A percentile compares a stretch with the other conserved stretches of the same genome.
phyloP scores from a whole-genome alignment of 2,329 filamentous ascomycete species.

The Xylaria sp. region DNA sequence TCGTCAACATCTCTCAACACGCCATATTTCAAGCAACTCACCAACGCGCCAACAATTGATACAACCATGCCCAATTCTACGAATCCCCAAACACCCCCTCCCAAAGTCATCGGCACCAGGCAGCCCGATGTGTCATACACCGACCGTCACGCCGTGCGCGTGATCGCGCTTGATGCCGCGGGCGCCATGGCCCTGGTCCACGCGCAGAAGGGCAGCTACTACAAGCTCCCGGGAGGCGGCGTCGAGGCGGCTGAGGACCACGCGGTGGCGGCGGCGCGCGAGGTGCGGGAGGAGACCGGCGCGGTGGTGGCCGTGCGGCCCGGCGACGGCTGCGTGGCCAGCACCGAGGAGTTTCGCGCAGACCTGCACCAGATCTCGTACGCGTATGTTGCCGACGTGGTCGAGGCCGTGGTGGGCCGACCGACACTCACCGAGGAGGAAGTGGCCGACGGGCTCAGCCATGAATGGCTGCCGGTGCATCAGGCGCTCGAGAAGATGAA shows the following conservation, averaged over 20 bases:
- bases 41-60: background rate
- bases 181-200: slow-evolving; percentile 15
- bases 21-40: background rate
- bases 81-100: background rate
- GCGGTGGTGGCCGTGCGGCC: slow-evolving; percentile 17
- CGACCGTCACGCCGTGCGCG: slow-evolving; percentile 17
- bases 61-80: background rate
- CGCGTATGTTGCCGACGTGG: slow-evolving; percentile 25
- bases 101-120: slow-evolving; percentile 21
- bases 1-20: background rate
- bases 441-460: slow-evolving; percentile 17
- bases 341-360: slow-evolving; percentile 24
- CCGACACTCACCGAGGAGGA: slow-evolving; percentile 23
- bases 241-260: slow-evolving; percentile 22
- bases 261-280: slow-evolving; percentile 8
- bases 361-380: slow-evolving; percentile 29
- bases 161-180: slow-evolving; percentile 11
- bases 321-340: slow-evolving; percentile 9
- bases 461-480: slow-evolving; percentile 11
- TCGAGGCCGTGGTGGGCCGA: slow-evolving; percentile 7
- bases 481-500: slow-evolving; percentile 22
- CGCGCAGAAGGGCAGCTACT: slow-evolving; percentile 23
- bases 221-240: slow-evolving; percentile 28
- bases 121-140: slow-evolving; percentile 11
- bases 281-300: slow-evolving; percentile 27